Conservation (phyloP, 179 eudicot genomes). For the Actinidia arguta region DNA sequence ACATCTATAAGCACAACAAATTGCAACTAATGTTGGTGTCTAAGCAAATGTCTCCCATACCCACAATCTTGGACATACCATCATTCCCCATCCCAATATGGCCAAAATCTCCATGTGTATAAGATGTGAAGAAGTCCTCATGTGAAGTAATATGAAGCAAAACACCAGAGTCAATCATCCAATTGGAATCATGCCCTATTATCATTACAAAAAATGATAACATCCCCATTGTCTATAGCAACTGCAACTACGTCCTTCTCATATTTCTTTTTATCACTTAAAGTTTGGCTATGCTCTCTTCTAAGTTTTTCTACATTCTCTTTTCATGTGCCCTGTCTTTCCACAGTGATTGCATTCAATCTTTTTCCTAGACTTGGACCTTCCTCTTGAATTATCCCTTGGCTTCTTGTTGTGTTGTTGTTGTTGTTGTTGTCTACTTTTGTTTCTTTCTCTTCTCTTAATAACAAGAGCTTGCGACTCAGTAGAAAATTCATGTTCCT, state of each 20-base stretch:
- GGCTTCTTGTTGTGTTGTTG: too few relatives aligned
- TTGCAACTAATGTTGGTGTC: not conserved
- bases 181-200: not conserved
- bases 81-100: not conserved
- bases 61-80: not conserved
- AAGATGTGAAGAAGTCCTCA: not conserved
- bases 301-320: not conserved
- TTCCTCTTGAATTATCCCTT: not conserved
- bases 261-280: not conserved
- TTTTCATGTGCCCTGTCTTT: not conserved
- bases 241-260: not conserved
- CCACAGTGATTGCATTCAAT: not conserved
- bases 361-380: not conserved
- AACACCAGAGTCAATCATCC: not conserved
- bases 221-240: not conserved
- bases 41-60: not conserved
- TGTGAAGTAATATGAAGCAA: slow-evolving; percentile 5
- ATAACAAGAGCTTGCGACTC: too few relatives aligned
- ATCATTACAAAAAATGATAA: not conserved
- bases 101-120: slow-evolving; percentile 9
- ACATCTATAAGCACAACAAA: not conserved
- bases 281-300: not conserved
- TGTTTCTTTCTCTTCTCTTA: too few relatives aligned
- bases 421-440: too few relatives aligned
- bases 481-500: too few relatives aligned